A percentile compares a stretch with the other conserved stretches of the same genome.
phyloP scores from a whole-genome alignment of 2,329 filamentous ascomycete species.

The Acrodontium crateriforme region DNA sequence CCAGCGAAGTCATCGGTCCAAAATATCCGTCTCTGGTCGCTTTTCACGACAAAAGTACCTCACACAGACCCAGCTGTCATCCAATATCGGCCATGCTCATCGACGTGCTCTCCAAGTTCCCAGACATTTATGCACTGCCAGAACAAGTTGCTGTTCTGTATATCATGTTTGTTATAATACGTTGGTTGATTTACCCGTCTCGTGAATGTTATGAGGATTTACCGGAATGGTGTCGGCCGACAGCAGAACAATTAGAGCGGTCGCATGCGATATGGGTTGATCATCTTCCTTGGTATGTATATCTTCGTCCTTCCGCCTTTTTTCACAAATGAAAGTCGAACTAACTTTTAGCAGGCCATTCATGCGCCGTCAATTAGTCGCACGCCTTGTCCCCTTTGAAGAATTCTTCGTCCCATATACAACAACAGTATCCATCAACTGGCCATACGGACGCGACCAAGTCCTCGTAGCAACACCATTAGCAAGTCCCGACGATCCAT shows the following conservation, averaged over 20 bases:
- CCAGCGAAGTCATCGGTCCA: constrained; percentile 57
- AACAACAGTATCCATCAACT: constrained; percentile 61
- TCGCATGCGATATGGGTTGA: constrained; percentile 73
- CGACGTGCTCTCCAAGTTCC: constrained; percentile 73
- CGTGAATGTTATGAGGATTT: constrained; percentile 66
- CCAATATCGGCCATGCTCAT: constrained; percentile 75
- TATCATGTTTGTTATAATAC: constrained; percentile 73
- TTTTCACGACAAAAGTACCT: constrained; percentile 50
- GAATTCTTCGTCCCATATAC: constrained; percentile 77
- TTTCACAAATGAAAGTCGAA: not conserved
- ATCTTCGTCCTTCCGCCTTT: not conserved
- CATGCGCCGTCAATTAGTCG: constrained; percentile 55
- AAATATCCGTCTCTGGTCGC: constrained; percentile 68
- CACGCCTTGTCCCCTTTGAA: constrained; percentile 43
- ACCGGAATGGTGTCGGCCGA: constrained; percentile 58
- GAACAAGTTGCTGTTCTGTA: constrained; percentile 74
- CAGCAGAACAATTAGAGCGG: constrained; percentile 49
- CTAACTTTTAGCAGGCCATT: constrained; percentile 39
- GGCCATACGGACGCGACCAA: constrained; percentile 66
- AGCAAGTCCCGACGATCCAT: constrained; percentile 14
- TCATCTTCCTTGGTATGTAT: constrained; percentile 53
- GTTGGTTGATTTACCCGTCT: constrained; percentile 69
- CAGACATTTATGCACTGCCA: constrained; percentile 61
- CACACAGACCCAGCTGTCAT: constrained; percentile 36
- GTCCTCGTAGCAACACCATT: constrained; percentile 36